phyloP scores from a whole-genome alignment of 768 basidiomycete genomes.

The Dentipellis fragilis region DNA sequence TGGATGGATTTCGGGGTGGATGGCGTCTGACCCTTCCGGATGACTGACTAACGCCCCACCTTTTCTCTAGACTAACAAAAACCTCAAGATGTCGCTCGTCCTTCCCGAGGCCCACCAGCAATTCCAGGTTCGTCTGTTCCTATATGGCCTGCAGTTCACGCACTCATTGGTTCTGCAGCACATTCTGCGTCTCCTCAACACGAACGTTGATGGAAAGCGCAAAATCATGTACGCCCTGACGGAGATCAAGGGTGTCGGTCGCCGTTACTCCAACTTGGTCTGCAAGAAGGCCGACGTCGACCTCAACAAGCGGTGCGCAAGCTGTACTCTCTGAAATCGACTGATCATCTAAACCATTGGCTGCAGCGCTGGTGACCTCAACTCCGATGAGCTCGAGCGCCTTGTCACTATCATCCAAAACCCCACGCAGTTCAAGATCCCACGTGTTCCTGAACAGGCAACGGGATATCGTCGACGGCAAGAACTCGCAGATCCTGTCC shows the following conservation, averaged over 20 bases:
- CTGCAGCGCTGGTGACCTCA: slow-evolving; percentile 93
- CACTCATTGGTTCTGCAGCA: slow-evolving; percentile 42
- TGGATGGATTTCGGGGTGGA: not conserved
- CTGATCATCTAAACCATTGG: not conserved
- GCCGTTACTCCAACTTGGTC: slow-evolving; percentile 96
- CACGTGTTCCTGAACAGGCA: slow-evolving; percentile 98
- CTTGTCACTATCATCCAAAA: slow-evolving; percentile 99
- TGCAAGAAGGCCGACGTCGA: slow-evolving; percentile 99
- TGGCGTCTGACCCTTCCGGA: not conserved
- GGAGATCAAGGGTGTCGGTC: slow-evolving; percentile 99
- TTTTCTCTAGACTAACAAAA: not conserved
- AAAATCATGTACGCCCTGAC: slow-evolving; percentile 99
- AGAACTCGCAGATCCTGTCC: slow-evolving; percentile 91
- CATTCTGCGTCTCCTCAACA: slow-evolving; percentile 98
- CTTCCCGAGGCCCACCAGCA: not conserved
- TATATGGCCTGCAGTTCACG: not conserved
- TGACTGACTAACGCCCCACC: not conserved
- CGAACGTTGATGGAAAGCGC: slow-evolving; percentile 98
- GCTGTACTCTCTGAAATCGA: not conserved
- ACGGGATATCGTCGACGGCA: slow-evolving; percentile 95
- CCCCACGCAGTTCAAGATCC: slow-evolving; percentile 99
- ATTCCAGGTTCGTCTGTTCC: not conserved
- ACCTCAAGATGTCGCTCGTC: not conserved
- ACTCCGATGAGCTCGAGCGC: slow-evolving; percentile 98
- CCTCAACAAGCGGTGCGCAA: slow-evolving; percentile 87